Evolutionary conservation across 2,329 filamentous ascomycete genomes (phyloP).

Genomic region (Huntiella omanensis): DNA sequence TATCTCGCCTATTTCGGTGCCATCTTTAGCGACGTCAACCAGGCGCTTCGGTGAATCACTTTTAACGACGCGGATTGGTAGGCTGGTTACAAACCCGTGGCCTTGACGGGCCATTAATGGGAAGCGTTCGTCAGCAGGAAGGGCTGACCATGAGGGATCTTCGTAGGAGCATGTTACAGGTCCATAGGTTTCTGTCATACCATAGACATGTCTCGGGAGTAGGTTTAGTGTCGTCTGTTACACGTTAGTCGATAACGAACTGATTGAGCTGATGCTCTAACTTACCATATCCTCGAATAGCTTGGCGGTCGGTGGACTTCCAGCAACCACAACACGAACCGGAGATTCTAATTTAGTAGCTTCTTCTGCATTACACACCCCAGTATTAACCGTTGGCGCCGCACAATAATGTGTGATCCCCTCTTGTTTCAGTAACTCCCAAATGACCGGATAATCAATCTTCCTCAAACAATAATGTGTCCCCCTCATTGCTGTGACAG

Average conservation of each 20-base stretch:
- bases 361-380: conserved; percentile 64
- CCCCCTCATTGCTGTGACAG: conserved; percentile 80
- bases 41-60: conserved; percentile 48
- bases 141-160: conserved; percentile 63
- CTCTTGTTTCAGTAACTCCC: conserved; percentile 72
- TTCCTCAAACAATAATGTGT: conserved; percentile 89
- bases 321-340: conserved; percentile 80
- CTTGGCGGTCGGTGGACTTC: conserved; percentile 72
- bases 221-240: conserved; percentile 47
- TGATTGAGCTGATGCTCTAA: not conserved
- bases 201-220: conserved; percentile 83
- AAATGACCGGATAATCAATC: conserved; percentile 87
- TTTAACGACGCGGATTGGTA: conserved; percentile 69
- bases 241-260: no score
- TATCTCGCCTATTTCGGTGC: conserved; percentile 36
- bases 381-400: conserved; percentile 87
- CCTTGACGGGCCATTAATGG: conserved; percentile 84
- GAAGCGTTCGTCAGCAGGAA: conserved; percentile 62
- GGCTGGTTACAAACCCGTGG: conserved; percentile 69
- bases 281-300: conserved; percentile 82
- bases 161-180: conserved; percentile 89
- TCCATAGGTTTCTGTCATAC: conserved; percentile 74
- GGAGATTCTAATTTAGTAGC: conserved; percentile 49
- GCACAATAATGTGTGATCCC: conserved; percentile 88
- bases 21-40: conserved; percentile 28